These are phyloP conservation scores for Podospora appendiculata DNA, from an alignment of 495 filamentous ascomycete species.

Conservation along the genomic window DNA sequence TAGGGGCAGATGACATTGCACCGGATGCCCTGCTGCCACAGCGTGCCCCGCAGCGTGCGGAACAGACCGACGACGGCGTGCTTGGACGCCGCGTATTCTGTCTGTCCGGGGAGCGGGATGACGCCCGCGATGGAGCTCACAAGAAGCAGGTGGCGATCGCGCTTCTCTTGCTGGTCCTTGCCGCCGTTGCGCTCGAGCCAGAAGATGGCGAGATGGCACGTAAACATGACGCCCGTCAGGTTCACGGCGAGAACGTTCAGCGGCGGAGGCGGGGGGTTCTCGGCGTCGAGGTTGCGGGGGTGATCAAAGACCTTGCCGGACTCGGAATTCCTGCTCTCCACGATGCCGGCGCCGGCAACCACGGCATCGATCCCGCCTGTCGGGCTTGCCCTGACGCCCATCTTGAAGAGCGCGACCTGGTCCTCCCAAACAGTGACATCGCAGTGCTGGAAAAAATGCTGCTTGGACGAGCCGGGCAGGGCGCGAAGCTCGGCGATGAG, in stretches of 20 bases:
- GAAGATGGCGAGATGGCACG: constrained; percentile 54
- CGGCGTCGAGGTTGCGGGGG: constrained; percentile 27
- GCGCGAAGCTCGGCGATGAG: constrained; percentile 29
- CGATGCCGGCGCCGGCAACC: constrained; percentile 62
- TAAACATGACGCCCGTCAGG: constrained; percentile 56
- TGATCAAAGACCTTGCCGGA: constrained; percentile 27
- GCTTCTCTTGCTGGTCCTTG: not conserved
- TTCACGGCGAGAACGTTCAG: constrained; percentile 53
- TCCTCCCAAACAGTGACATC: constrained; percentile 48
- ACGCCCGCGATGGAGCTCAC: constrained; percentile 50
- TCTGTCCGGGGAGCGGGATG: constrained; percentile 33
- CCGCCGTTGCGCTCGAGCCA: constrained; percentile 39
- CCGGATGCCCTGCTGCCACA: constrained; percentile 41
- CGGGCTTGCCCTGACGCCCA: constrained; percentile 43
- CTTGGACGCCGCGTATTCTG: constrained; percentile 53
- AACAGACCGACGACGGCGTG: constrained; percentile 61
- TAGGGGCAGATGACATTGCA: constrained; percentile 58
- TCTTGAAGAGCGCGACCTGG: constrained; percentile 53
- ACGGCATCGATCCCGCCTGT: constrained; percentile 52
- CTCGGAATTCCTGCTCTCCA: constrained; percentile 21
- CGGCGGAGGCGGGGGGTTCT: constrained; percentile 42
- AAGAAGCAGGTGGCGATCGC: constrained; percentile 47
- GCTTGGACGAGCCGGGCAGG: constrained; percentile 19
- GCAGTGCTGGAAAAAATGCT: constrained; percentile 43
- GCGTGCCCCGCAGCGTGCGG: constrained; percentile 42